Conservation (phyloP, 805 yeast species). For the Kuraishia hungarica region DNA sequence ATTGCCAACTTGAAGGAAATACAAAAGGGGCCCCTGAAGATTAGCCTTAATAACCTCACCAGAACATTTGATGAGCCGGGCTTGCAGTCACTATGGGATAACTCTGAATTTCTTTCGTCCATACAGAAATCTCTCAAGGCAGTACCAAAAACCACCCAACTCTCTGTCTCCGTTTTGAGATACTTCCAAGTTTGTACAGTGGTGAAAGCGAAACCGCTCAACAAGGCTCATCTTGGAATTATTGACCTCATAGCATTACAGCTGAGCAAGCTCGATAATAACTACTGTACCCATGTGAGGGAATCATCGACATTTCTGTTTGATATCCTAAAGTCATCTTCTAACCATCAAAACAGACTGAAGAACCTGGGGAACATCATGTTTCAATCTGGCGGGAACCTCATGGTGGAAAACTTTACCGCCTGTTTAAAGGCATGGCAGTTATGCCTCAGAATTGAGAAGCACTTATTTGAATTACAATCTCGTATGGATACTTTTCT, state of each 20-base stretch:
- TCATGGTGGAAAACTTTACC: slow-evolving; percentile 12
- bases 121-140: not conserved
- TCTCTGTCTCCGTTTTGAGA: not conserved
- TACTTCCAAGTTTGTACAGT: not conserved
- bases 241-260: not conserved
- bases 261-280: not conserved
- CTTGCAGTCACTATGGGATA: not conserved
- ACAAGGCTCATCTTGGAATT: not conserved
- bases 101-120: not conserved
- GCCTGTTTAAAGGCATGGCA: slow-evolving; percentile 24
- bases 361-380: slow-evolving; percentile 37
- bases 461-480: not conserved
- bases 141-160: not conserved
- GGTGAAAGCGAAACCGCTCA: not conserved
- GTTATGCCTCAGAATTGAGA: slow-evolving; percentile 9
- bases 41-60: not conserved
- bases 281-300: not conserved
- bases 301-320: not conserved
- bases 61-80: not conserved
- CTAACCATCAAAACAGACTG: slow-evolving; percentile 24
- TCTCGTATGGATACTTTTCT: slow-evolving; percentile 3
- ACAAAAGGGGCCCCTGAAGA: not conserved
- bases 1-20: not conserved
- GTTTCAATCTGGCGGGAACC: slow-evolving; percentile 28
- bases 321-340: not conserved